These are phyloP conservation scores for Paraglomus occultum DNA, from an alignment of 192 early-diverging fungal species.

Conservation along the genomic window DNA sequence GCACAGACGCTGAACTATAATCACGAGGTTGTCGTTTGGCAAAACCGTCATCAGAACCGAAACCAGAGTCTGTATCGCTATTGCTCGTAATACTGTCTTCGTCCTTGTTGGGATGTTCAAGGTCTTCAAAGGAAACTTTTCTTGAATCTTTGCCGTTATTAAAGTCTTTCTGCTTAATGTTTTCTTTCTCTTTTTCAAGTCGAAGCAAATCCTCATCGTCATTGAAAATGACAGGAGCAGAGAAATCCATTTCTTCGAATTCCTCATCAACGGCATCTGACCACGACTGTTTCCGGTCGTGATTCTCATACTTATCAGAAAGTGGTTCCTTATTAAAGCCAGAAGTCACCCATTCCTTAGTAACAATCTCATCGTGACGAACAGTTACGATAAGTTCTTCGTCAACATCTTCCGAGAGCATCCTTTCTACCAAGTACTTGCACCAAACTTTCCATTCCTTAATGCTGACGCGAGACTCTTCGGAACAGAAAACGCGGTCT, in stretches of 20 bases:
- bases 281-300: conserved; percentile 41
- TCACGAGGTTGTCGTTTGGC: not conserved
- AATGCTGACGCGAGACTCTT: conserved; percentile 29
- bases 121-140: too few relatives aligned
- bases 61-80: conserved; percentile 27
- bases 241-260: conserved; percentile 42
- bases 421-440: conserved; percentile 28
- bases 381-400: not conserved
- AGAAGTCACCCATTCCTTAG: not conserved
- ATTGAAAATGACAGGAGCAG: conserved; percentile 36
- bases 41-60: conserved; percentile 24
- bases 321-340: not conserved
- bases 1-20: too few relatives aligned
- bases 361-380: not conserved
- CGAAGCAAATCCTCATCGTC: not conserved
- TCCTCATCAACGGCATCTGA: conserved; percentile 45
- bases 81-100: not conserved
- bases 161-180: not conserved
- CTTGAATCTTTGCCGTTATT: too few relatives aligned
- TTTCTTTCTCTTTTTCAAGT: conserved; percentile 7
- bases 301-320: not conserved
- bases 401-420: conserved; percentile 4
- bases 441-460: conserved; percentile 35
- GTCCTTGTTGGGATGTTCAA: too few relatives aligned
- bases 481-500: conserved; percentile 57